Conservation (phyloP, 2,329 filamentous ascomycete species). For the Scytalidium sp. region DNA sequence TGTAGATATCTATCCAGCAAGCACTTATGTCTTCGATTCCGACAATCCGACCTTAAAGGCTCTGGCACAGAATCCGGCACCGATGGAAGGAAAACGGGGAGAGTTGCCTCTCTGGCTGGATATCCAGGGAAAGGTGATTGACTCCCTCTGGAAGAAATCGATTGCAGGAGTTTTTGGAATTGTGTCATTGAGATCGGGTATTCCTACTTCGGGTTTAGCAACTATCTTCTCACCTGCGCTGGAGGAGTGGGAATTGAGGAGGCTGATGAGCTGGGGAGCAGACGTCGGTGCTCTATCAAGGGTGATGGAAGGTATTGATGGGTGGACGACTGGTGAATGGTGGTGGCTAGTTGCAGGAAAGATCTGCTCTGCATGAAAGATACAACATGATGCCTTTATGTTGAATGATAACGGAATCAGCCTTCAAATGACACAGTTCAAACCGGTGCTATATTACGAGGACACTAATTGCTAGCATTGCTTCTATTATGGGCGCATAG, state of each 20-base stretch:
- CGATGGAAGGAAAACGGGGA: conserved; percentile 38
- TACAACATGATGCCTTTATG: background rate
- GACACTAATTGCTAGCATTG: too few species aligned
- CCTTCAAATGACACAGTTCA: too few species aligned
- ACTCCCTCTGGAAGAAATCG: conserved; percentile 61
- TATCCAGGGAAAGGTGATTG: conserved; percentile 59
- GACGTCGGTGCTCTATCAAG: conserved; percentile 35
- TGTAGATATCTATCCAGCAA: conserved; percentile 56
- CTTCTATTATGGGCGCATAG: too few species aligned
- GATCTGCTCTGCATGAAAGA: background rate
- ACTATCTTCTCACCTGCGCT: conserved; percentile 54
- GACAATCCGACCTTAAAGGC: conserved; percentile 40
- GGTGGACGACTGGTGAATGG: conserved; percentile 55
- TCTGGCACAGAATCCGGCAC: conserved; percentile 24
- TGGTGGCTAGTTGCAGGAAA: conserved; percentile 62
- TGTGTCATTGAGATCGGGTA: conserved; percentile 59
- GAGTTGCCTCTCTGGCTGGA: conserved; percentile 71
- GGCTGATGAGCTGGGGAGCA: conserved; percentile 58
- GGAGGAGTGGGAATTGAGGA: conserved; percentile 59
- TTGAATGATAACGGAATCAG: too few species aligned
- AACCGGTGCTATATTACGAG: too few species aligned
- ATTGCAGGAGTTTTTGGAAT: conserved; percentile 60
- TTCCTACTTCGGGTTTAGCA: conserved; percentile 50
- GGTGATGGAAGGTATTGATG: conserved; percentile 38
- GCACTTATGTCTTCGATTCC: conserved; percentile 54